These are phyloP conservation scores for Globisporangium emineosum DNA, from an alignment of 352 stramenopile genomes.

Conservation along the genomic window DNA sequence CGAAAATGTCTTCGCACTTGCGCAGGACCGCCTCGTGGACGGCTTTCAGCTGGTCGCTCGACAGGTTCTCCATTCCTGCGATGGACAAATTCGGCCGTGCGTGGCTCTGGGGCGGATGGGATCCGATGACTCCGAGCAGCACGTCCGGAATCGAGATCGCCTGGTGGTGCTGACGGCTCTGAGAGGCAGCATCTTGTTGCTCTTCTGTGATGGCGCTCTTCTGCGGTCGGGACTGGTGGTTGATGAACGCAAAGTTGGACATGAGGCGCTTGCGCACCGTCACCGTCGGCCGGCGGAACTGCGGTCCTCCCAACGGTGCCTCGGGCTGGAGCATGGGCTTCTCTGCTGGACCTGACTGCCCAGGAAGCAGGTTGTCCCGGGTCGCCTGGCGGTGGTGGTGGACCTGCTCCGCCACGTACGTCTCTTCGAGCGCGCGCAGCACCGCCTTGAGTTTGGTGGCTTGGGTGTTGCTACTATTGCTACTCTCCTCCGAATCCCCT, in stretches of 20 bases:
- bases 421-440: slow-evolving; percentile 48
- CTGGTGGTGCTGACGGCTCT: neutral
- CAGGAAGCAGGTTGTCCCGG: slow-evolving; percentile 20
- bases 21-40: slow-evolving; percentile 30
- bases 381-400: slow-evolving; percentile 39
- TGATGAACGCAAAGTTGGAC: slow-evolving; percentile 15
- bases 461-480: neutral
- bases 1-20: slow-evolving; percentile 57
- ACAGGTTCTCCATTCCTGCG: neutral
- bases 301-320: neutral
- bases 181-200: neutral
- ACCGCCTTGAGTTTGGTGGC: slow-evolving; percentile 35
- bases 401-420: slow-evolving; percentile 64
- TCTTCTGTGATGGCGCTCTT: neutral
- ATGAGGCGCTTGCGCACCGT: slow-evolving; percentile 8
- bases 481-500: neutral
- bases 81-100: slow-evolving; percentile 4
- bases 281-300: slow-evolving; percentile 8
- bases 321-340: slow-evolving; percentile 12
- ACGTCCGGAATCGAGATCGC: slow-evolving; percentile 46
- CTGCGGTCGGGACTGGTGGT: neutral
- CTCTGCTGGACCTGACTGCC: neutral
- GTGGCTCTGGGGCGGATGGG: slow-evolving; percentile 14
- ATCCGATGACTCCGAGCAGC: slow-evolving; percentile 32
- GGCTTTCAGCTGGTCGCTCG: slow-evolving; percentile 19